These are phyloP conservation scores for Magnaporthiopsis poae DNA, from an alignment of 2,329 filamentous ascomycete genomes.

Conservation along the genomic window DNA sequence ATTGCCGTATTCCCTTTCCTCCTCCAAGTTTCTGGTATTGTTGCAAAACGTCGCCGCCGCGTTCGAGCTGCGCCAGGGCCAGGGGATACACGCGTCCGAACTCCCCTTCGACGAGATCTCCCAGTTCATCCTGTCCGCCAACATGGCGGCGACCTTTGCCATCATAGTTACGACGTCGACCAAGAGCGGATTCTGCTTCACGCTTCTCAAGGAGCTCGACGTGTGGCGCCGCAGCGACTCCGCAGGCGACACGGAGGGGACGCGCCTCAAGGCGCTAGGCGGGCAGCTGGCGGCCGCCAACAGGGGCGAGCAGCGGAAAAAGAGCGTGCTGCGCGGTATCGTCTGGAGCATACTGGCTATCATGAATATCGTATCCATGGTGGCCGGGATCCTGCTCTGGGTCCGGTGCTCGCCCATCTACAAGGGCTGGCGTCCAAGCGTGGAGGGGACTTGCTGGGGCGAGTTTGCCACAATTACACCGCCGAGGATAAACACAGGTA, in stretches of 20 bases:
- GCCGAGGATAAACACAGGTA: not conserved
- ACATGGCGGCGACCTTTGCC: conserved; percentile 3
- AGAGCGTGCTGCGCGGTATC: not conserved
- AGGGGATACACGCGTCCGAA: not conserved
- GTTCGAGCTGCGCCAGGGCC: not conserved
- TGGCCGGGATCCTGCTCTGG: conserved; percentile 3
- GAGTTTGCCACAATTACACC: not conserved
- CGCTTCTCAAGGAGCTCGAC: not conserved
- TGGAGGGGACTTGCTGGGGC: not conserved
- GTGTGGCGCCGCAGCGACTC: not conserved
- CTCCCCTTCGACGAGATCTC: not conserved
- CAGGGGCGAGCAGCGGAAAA: not conserved
- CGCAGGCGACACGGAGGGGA: not conserved
- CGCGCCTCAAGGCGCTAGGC: not conserved
- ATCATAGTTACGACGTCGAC: not conserved
- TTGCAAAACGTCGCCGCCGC: not conserved
- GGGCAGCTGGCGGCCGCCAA: not conserved
- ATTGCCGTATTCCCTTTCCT: not conserved
- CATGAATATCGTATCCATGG: conserved; percentile 2
- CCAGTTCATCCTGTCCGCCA: conserved; percentile 1
- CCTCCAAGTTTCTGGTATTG: not conserved
- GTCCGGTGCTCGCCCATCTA: conserved; percentile 4
- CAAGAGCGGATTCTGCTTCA: conserved; percentile 4
- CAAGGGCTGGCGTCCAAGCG: conserved; percentile 3
- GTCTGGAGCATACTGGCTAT: not conserved